Conservation (phyloP, 2,329 filamentous ascomycete genomes). For the Alternaria burnsii region DNA sequence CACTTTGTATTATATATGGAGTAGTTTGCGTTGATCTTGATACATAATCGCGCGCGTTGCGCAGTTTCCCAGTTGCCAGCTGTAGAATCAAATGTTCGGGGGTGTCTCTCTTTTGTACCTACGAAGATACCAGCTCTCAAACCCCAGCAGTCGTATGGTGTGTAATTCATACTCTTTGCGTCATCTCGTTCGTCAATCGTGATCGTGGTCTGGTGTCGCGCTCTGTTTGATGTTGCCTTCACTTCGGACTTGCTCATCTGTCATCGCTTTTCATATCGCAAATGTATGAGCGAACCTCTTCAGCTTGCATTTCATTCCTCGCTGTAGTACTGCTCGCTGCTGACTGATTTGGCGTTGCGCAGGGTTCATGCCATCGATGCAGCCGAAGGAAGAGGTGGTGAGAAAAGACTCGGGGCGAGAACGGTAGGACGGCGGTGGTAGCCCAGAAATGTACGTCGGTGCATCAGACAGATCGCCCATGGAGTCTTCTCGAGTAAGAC, state of each 20-base stretch:
- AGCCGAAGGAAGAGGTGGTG: slow-evolving; percentile 48
- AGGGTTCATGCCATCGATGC: slow-evolving; percentile 44
- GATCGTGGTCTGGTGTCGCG: neutral
- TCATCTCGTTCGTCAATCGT: neutral
- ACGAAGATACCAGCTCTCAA: slow-evolving; percentile 9
- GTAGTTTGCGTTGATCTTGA: neutral
- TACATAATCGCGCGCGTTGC: neutral
- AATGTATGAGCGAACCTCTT: slow-evolving; percentile 39
- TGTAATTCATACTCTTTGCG: neutral
- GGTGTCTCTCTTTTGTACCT: neutral
- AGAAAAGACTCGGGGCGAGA: slow-evolving; percentile 42
- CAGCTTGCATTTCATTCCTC: slow-evolving; percentile 39
- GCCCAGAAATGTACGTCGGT: slow-evolving; percentile 45
- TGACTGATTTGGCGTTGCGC: slow-evolving; percentile 39
- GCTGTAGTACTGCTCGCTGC: slow-evolving; percentile 30
- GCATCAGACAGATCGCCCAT: slow-evolving; percentile 45
- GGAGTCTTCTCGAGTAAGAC: slow-evolving; percentile 36
- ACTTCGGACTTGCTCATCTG: neutral
- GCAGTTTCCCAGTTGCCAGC: neutral
- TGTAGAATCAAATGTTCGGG: neutral
- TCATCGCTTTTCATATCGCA: slow-evolving; percentile 19
- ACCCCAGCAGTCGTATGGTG: neutral
- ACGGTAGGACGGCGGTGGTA: slow-evolving; percentile 45
- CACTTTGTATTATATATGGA: neutral
- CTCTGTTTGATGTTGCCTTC: neutral